Conservation (phyloP, 2,329 filamentous ascomycete genomes). For the Colletotrichum lindemuthianum region DNA sequence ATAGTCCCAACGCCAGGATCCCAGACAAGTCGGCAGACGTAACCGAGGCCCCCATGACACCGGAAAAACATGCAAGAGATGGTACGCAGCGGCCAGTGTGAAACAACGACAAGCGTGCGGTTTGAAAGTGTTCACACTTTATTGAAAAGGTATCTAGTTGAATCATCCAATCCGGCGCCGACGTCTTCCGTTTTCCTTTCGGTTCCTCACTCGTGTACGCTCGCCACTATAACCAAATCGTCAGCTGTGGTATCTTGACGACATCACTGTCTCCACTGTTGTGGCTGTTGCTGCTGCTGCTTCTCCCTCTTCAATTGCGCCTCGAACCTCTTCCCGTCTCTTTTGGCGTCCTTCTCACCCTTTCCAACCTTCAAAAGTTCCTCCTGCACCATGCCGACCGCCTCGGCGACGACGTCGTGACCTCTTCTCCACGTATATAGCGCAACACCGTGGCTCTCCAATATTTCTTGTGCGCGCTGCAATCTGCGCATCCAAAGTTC, state of each 20-base stretch:
- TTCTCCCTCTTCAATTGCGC: slow-evolving; percentile 32
- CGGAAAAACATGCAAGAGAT: neutral
- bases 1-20: neutral
- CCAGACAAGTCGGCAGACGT: no score
- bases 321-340: slow-evolving; percentile 37
- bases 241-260: neutral
- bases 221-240: neutral
- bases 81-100: neutral
- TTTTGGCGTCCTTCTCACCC: slow-evolving; percentile 35
- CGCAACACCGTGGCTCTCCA: slow-evolving; percentile 73
- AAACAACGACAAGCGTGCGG: neutral
- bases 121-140: slow-evolving; percentile 8
- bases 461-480: slow-evolving; percentile 68
- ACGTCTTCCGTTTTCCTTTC: slow-evolving; percentile 14
- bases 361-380: slow-evolving; percentile 56
- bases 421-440: slow-evolving; percentile 80
- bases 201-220: neutral
- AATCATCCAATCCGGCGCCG: slow-evolving; percentile 14
- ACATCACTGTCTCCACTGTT: neutral
- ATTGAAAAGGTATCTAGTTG: slow-evolving; percentile 24
- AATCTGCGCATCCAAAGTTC: slow-evolving; percentile 78
- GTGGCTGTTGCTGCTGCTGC: slow-evolving; percentile 15
- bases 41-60: no score
- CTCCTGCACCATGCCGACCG: slow-evolving; percentile 70
- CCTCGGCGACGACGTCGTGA: slow-evolving; percentile 74